phyloP scores from a whole-genome alignment of 2,329 filamentous ascomycete species.

The Bipolaris gigantea region DNA sequence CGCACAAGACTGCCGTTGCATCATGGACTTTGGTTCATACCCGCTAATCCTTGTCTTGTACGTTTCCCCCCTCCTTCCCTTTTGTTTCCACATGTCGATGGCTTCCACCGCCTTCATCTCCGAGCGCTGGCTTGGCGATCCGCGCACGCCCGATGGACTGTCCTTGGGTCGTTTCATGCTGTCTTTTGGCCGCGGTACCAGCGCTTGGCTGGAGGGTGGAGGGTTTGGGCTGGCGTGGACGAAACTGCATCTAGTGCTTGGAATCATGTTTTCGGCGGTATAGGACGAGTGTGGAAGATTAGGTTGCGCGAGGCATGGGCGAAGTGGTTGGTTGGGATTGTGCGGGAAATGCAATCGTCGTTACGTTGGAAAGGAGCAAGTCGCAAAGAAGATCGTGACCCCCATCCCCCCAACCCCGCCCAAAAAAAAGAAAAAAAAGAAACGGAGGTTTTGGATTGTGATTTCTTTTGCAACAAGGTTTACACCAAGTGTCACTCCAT shows the following conservation, averaged over 20 bases:
- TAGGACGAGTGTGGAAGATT: too few relatives aligned
- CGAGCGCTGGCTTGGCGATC: constrained; percentile 46
- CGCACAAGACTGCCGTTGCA: constrained; percentile 20
- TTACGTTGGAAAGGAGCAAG: too few relatives aligned
- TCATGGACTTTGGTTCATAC: constrained; percentile 37
- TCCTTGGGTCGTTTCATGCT: constrained; percentile 47
- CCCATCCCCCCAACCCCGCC: too few relatives aligned
- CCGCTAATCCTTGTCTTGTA: constrained; percentile 40
- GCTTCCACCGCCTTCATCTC: constrained; percentile 9
- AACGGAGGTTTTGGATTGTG: too few relatives aligned
- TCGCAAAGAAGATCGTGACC: too few relatives aligned
- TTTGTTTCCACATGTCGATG: too few relatives aligned
- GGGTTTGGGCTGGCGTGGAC: constrained; percentile 45
- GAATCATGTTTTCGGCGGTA: constrained; percentile 41
- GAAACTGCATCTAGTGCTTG: constrained; percentile 40
- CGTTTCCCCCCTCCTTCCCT: not conserved
- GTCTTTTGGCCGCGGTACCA: constrained; percentile 47
- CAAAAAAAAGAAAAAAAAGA: too few relatives aligned
- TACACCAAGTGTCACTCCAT: not conserved
- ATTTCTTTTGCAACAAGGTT: not conserved
- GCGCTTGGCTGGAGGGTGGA: constrained; percentile 49
- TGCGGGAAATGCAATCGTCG: too few relatives aligned
- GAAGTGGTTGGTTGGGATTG: too few relatives aligned
- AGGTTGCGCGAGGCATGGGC: too few relatives aligned
- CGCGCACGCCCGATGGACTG: constrained; percentile 33